phyloP scores from a whole-genome alignment of 208 protist species.

The Vickermania ingenoplastis region DNA sequence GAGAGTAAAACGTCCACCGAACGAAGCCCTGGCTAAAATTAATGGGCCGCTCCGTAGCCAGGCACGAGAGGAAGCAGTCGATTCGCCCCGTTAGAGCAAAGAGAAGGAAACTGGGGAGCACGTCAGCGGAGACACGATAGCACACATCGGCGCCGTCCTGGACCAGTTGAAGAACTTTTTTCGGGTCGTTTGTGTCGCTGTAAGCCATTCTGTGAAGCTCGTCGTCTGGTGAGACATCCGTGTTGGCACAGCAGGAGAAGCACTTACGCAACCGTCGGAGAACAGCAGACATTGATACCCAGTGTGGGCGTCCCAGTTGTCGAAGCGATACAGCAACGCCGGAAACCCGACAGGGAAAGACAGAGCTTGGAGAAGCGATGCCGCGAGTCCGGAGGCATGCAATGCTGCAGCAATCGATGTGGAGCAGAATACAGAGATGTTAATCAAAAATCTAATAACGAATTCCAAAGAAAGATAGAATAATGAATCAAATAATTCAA shows the following conservation, averaged over 20 bases:
- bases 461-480: no score
- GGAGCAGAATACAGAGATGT: no score
- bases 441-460: no score
- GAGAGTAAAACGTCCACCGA: not conserved
- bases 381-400: no score
- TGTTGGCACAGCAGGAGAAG: not conserved
- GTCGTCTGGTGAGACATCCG: not conserved
- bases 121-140: not conserved
- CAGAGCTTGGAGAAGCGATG: no score
- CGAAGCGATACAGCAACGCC: no score
- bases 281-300: no score
- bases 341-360: no score
- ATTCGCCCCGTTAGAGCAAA: not conserved
- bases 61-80: not conserved
- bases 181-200: not conserved
- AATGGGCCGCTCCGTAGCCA: not conserved
- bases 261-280: no score
- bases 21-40: not conserved
- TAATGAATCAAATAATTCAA: no score
- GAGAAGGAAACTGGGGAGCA: not conserved
- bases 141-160: not conserved
- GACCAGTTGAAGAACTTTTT: not conserved
- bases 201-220: not conserved
- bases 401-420: no score
- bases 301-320: no score